Evolutionary conservation across 139 green algal species (phyloP).

Genomic region (Deuterostichococcus epilithicus): DNA sequence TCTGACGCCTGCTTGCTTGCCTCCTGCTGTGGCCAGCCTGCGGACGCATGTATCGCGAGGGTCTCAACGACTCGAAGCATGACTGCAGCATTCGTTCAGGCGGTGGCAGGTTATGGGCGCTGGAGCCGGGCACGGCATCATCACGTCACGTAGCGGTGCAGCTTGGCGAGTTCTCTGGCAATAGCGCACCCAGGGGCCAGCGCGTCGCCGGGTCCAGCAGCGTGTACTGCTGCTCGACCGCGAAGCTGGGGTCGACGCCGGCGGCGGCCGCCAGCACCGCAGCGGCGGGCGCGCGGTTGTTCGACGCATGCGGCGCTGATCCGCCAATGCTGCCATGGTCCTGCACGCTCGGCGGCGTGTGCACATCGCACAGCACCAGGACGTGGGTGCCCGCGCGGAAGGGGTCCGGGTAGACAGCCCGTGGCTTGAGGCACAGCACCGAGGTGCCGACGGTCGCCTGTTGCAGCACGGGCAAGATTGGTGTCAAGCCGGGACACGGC

Average conservation of each 20-base stretch:
- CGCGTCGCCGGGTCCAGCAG: constrained; percentile 42
- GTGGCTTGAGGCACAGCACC: constrained; percentile 48
- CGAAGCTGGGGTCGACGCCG: constrained; percentile 38
- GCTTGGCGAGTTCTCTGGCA: too few relatives aligned
- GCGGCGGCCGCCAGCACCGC: constrained; percentile 28
- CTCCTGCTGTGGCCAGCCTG: neutral
- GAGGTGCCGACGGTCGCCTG: constrained; percentile 23
- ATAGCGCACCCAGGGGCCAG: constrained; percentile 12
- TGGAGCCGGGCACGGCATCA: too few relatives aligned
- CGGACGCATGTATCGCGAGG: too few relatives aligned
- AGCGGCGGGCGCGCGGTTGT: constrained; percentile 45
- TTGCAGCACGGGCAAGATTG: neutral
- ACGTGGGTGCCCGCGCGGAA: constrained; percentile 65
- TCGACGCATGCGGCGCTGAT: constrained; percentile 41
- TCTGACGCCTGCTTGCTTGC: neutral
- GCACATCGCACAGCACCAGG: constrained; percentile 71
- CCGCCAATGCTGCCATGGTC: neutral
- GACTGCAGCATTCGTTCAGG: too few relatives aligned
- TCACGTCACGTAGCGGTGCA: too few relatives aligned
- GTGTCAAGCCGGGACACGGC: too few relatives aligned
- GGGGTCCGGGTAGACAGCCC: constrained; percentile 59
- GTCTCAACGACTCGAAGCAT: too few relatives aligned
- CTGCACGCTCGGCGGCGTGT: constrained; percentile 25
- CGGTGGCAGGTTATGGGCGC: too few relatives aligned
- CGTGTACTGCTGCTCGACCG: constrained; percentile 69